These are phyloP conservation scores for Licmophora abbreviata DNA, from an alignment of 108 stramenopile species.

Conservation along the genomic window DNA sequence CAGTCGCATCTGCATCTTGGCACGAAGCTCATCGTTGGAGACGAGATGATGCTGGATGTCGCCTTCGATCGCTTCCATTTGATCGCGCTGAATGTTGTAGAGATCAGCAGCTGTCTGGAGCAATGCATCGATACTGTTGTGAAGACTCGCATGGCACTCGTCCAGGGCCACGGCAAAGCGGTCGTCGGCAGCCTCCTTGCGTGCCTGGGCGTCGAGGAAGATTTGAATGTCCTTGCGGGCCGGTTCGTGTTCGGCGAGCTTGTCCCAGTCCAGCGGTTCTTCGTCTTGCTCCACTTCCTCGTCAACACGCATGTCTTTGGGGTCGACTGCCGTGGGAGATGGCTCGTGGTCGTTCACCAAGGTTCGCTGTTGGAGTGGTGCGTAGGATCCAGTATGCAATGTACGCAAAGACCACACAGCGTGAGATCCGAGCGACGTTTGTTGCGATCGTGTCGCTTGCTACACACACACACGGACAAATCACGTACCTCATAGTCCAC, in stretches of 20 bases:
- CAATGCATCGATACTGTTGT: conserved; percentile 17
- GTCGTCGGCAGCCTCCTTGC: conserved; percentile 16
- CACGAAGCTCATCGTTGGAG: conserved; percentile 24
- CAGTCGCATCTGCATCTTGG: conserved; percentile 24
- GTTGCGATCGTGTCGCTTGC: too few relatives aligned
- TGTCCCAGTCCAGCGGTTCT: conserved; percentile 30
- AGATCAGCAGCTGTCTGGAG: conserved; percentile 19
- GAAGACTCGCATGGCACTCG: conserved; percentile 17
- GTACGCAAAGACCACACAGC: too few relatives aligned
- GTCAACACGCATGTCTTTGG: too few relatives aligned
- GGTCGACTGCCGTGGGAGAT: too few relatives aligned
- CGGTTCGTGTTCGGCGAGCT: conserved; percentile 18
- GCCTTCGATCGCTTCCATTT: conserved; percentile 23
- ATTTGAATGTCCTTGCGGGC: conserved; percentile 19
- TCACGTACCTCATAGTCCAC: too few relatives aligned
- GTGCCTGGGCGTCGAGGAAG: conserved; percentile 17
- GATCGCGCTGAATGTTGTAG: conserved; percentile 11
- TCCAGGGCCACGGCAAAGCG: conserved; percentile 28
- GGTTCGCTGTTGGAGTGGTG: too few relatives aligned
- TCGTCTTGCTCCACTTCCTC: too few relatives aligned
- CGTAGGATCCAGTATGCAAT: too few relatives aligned
- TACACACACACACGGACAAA: too few relatives aligned
- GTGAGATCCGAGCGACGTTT: too few relatives aligned
- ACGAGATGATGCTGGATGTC: conserved; percentile 23
- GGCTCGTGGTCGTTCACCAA: too few relatives aligned